Base-by-base conservation (phyloP, 164 flowering plant species). In the Protea cynaroides region DNA sequence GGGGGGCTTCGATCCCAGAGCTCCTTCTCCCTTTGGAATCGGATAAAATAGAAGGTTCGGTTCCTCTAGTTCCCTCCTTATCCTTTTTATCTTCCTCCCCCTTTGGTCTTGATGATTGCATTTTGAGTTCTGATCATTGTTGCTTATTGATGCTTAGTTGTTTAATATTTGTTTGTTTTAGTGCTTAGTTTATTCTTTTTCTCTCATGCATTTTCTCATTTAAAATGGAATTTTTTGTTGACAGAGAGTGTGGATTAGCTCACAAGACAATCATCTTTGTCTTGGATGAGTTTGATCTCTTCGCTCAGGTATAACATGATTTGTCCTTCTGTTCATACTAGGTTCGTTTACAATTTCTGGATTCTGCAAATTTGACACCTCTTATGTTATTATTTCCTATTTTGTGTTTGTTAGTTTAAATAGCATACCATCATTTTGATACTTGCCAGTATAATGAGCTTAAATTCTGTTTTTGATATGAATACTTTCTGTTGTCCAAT, bases 221-320 rank as follows among this genome's bases (percentile, higher is more conserved):
- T 44, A 21, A 37, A 51, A 22, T 64, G 23, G 19, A 25, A 29
- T 29, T 49, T 69, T 63, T 18, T 54, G 25, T 68, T 75, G 57
- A 24, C 75, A 95, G 99, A 78, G 97, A 92, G 72, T 89, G 96
- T 76, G 97, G 96, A 68, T 75, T 89, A 69, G 97, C 97, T 46
- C 97, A 95, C 76, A 95, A 84, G 75, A 85, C 99, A 67, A 75
- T 90, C 60, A 74, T 92, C 36, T 90, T 95, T 81, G 84, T 90
- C 21, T 82, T 95, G 65, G 91, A 95, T 75, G 97, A 92, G 74
- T 95, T 95, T 76, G 97, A 92, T 71, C 86, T 82, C 57, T 95
- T 95, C 71, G 73, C 97, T 56, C 97, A 88, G 94, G 99, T 86
- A 73, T 65, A 71, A 55, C 59, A 56, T 25, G 13, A 40, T 37